Base-by-base conservation (phyloP, 1,284 basidiomycete species). In the Irpex rosettiformis region DNA sequence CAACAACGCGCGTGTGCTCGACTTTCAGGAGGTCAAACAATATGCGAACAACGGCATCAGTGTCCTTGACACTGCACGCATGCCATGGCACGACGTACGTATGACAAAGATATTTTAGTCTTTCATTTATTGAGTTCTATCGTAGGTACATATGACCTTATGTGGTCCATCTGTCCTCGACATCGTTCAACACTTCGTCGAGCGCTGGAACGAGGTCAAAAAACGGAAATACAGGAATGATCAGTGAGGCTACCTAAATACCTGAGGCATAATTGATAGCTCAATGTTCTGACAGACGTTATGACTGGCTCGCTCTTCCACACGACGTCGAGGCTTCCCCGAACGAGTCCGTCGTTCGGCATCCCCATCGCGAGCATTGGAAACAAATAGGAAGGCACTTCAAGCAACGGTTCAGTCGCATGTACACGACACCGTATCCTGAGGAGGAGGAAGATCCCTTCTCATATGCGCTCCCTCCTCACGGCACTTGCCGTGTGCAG, bases 21-120 rank as follows among this genome's bases (percentile, higher is more conserved):
- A 94, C 70, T 94, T 95, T 75, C 55, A 64, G 71, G 79, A 91
- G 8, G 94, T 97, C 0, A 80, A 84, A 61, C 80, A 93, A 62
- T 97, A 87, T 70, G 83, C 86, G 18, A 88, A 85, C 64, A 94
- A 92, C 64, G 80, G 81, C 1, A 72, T 94, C 13, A 88, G 86
- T 22, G 82, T 88, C 42, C 72, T 90, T 56, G 90, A 93, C 61
- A 86, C 79, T 13, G 79, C 85, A 3, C 80, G 91, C 64, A 94
- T 94, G 93, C 92, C 93, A 1, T 94, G 93, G 92, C 91, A 94
- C 66, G 92, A 94, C 74, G 88, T 90, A 56, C 58, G 83, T 74
- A 16, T 18, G n/a, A n/a, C 56, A 18, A 29, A 28, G n/a, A n/a
- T n/a, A n/a, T n/a, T n/a, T n/a, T n/a, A n/a, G n/a, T n/a, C n/a